Conservation (phyloP, 371 early-diverging fungal species). For the Neoconidiobolus thromboides region DNA sequence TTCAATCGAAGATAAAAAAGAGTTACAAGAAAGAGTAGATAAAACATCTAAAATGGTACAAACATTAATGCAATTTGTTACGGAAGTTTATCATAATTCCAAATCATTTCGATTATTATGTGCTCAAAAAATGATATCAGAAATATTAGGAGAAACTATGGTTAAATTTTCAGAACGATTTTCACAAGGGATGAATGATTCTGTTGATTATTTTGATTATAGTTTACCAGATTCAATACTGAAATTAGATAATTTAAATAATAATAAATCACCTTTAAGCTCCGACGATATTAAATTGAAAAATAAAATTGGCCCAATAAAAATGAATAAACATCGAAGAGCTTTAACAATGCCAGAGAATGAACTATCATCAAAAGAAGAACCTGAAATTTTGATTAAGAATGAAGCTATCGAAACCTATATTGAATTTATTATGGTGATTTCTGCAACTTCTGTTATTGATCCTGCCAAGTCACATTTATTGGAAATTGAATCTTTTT, state of each 20-base stretch:
- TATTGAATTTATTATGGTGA: constrained; percentile 28
- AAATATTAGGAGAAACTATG: background rate
- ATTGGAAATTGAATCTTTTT: constrained; percentile 19
- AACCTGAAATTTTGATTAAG: background rate
- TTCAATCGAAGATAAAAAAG: background rate
- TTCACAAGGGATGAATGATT: background rate
- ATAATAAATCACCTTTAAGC: background rate
- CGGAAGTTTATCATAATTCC: constrained; percentile 26
- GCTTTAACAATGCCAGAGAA: background rate
- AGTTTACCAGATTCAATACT: too few relatives aligned
- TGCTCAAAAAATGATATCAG: constrained; percentile 11
- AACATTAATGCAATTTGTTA: constrained; percentile 27
- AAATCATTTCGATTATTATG: constrained; percentile 34
- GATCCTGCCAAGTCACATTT: constrained; percentile 22
- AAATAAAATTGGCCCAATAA: background rate
- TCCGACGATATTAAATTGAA: background rate
- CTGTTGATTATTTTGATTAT: too few relatives aligned
- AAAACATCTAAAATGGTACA: constrained; percentile 12
- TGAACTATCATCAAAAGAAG: background rate
- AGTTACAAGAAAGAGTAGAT: background rate
- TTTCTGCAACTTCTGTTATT: constrained; percentile 30
- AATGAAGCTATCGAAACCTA: constrained; percentile 17
- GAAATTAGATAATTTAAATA: too few relatives aligned
- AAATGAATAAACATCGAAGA: background rate
- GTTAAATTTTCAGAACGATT: background rate